These are phyloP conservation scores for Aureobasidium sp. DNA, from an alignment of 2,329 filamentous ascomycete species.

Conservation along the genomic window DNA sequence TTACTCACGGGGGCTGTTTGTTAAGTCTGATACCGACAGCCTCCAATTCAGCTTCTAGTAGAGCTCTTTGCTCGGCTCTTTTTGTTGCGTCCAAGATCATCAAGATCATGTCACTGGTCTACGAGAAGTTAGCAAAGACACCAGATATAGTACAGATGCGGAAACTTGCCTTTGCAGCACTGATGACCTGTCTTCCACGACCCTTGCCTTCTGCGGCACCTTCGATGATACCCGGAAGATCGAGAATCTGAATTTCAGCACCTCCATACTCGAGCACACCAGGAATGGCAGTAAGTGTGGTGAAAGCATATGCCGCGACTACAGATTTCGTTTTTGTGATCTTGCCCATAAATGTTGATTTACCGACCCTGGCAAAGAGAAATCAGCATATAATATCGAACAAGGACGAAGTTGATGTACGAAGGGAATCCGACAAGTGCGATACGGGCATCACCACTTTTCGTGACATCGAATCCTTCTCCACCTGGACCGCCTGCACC, in stretches of 20 bases:
- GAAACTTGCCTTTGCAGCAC: conserved; percentile 65
- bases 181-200: conserved; percentile 95
- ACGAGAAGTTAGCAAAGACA: conserved; percentile 4
- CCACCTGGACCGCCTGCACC: conserved; percentile 72
- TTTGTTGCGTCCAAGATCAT: conserved; percentile 98
- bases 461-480: conserved; percentile 79
- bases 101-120: conserved; percentile 89
- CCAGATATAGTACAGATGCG: neutral
- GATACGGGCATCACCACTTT: conserved; percentile 93
- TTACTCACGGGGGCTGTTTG: conserved; percentile 69
- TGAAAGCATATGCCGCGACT: conserved; percentile 94
- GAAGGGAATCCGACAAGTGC: conserved; percentile 96
- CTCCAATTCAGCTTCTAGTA: conserved; percentile 87
- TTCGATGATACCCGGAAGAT: conserved; percentile 97
- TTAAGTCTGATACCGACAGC: conserved; percentile 93
- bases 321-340: conserved; percentile 97
- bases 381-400: neutral
- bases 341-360: conserved; percentile 97
- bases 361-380: conserved; percentile 55
- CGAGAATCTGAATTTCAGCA: conserved; percentile 97
- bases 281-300: conserved; percentile 92
- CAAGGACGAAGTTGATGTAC: neutral
- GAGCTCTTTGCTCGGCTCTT: conserved; percentile 79
- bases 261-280: conserved; percentile 96
- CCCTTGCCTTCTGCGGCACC: conserved; percentile 97